phyloP scores from a whole-genome alignment of 371 early-diverging fungal genomes.

The Batrachochytrium dendrobatidis region DNA sequence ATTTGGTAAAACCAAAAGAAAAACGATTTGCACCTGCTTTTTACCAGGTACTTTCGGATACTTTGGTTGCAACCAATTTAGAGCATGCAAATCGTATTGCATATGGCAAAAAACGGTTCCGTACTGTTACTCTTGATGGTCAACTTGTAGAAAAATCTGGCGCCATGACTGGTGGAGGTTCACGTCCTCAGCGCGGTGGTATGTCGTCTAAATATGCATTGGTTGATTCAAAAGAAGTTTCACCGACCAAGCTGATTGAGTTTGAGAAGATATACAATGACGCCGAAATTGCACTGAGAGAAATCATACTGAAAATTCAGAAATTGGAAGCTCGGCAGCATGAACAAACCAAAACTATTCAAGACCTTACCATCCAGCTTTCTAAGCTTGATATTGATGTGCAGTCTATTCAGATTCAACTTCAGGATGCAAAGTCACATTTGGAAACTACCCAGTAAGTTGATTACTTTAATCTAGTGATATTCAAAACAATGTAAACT shows the following conservation, averaged over 20 bases:
- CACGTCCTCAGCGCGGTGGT: slow-evolving; percentile 58
- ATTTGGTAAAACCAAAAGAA: slow-evolving; percentile 78
- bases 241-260: slow-evolving; percentile 28
- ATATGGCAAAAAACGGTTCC: slow-evolving; percentile 55
- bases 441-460: slow-evolving; percentile 47
- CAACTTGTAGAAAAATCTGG: slow-evolving; percentile 94
- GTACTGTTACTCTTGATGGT: slow-evolving; percentile 97
- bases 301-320: slow-evolving; percentile 41
- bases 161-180: slow-evolving; percentile 94
- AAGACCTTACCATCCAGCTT: slow-evolving; percentile 53
- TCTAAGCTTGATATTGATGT: slow-evolving; percentile 75
- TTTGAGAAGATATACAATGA: slow-evolving; percentile 7
- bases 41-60: slow-evolving; percentile 86
- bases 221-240: slow-evolving; percentile 6
- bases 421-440: slow-evolving; percentile 53
- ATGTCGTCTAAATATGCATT: slow-evolving; percentile 69
- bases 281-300: slow-evolving; percentile 4
- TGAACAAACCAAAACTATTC: slow-evolving; percentile 32
- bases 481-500: no score
- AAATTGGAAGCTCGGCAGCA: slow-evolving; percentile 35
- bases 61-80: slow-evolving; percentile 84
- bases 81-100: slow-evolving; percentile 92
- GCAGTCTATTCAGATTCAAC: slow-evolving; percentile 50
- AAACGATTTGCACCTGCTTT: slow-evolving; percentile 75
- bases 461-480: slow-evolving; percentile 1